Percentiles rank a stretch among this genome's conserved stretches.
Evolutionary conservation across 768 basidiomycete genomes (phyloP).

Genomic region (Goffeauzyma gilvescens): DNA sequence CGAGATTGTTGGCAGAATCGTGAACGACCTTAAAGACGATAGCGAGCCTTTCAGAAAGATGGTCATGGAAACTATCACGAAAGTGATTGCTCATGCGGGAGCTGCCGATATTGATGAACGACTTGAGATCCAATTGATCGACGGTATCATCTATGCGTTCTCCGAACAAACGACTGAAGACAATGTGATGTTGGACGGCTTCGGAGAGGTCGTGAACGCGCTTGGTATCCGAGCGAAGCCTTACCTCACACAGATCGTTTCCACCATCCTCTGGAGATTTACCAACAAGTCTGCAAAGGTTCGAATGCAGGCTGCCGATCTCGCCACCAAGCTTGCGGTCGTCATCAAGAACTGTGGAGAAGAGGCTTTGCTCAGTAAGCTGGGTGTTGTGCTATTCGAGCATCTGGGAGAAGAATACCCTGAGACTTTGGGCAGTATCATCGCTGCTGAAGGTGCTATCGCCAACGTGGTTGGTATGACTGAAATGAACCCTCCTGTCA

Average conservation of each 20-base stretch:
- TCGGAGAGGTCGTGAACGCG: constrained; percentile 91
- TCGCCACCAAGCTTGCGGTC: constrained; percentile 83
- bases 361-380: constrained; percentile 82
- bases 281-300: constrained; percentile 99
- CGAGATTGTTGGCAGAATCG: constrained; percentile 75
- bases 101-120: constrained; percentile 97
- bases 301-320: constrained; percentile 94
- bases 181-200: constrained; percentile 96
- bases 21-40: constrained; percentile 65
- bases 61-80: constrained; percentile 99
- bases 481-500: constrained; percentile 98
- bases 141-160: constrained; percentile 98
- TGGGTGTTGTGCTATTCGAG: constrained; percentile 90
- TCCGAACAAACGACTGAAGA: constrained; percentile 99
- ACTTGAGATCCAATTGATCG: constrained; percentile 78
- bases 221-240: constrained; percentile 89
- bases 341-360: constrained; percentile 99
- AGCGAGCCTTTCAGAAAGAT: constrained; percentile 56
- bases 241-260: constrained; percentile 95
- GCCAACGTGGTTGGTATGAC: constrained; percentile 99
- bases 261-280: constrained; percentile 93
- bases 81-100: constrained; percentile 77
- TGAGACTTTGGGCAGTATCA: constrained; percentile 96
- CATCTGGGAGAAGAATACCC: constrained; percentile 99
- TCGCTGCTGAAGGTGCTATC: constrained; percentile 94